Evolutionary conservation across 2,329 filamentous ascomycete species (phyloP).

Genomic region (Parastagonospora avenae): DNA sequence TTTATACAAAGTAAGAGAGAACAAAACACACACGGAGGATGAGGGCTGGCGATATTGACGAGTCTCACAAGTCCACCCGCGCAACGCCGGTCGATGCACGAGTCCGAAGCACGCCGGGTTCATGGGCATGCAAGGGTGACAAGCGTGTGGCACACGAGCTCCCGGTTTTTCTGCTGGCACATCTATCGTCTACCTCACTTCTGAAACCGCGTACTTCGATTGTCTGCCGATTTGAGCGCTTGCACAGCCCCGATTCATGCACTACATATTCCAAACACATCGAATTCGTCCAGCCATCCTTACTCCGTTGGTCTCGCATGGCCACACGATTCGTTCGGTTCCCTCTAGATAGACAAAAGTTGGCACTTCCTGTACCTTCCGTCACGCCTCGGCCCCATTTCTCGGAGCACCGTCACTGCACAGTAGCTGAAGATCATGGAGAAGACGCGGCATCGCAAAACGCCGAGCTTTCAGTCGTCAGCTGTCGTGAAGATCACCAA

Average conservation of each 20-base stretch:
- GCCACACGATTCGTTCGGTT: not conserved
- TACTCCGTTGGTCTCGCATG: not conserved
- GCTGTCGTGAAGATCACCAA: not conserved
- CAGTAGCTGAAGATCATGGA: no score
- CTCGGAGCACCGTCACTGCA: no score
- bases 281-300: conserved; percentile 1
- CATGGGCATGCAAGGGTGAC: conserved; percentile 8
- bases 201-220: conserved; percentile 3
- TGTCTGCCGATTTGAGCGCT: not conserved
- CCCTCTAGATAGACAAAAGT: no score
- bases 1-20: no score
- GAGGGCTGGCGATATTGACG: no score
- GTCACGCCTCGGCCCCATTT: no score
- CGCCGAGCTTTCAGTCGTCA: not conserved
- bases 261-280: not conserved
- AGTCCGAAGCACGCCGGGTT: conserved; percentile 4
- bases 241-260: conserved; percentile 7
- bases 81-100: conserved; percentile 6
- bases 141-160: not conserved
- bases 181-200: not conserved
- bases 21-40: no score
- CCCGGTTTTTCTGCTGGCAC: conserved; percentile 3
- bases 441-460: not conserved
- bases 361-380: no score
- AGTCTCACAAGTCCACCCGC: not conserved